phyloP scores from a whole-genome alignment of 2,329 filamentous ascomycete genomes.

The Sporothrix brunneoviolacea region DNA sequence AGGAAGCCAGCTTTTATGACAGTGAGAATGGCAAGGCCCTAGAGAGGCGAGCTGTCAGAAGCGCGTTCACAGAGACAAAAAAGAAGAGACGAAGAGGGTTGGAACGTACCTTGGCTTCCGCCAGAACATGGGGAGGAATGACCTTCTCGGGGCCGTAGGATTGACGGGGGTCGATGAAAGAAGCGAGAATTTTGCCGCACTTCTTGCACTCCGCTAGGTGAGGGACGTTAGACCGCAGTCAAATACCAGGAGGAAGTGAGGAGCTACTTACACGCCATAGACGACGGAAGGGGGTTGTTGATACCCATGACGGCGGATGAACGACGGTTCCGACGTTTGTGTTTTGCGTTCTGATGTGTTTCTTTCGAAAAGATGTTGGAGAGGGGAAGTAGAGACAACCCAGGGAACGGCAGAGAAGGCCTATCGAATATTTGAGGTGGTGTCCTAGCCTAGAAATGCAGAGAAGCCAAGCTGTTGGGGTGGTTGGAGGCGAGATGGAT shows the following conservation, averaged over 20 bases:
- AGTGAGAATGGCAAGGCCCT: slow-evolving; percentile 77
- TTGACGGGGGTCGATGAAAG: slow-evolving; percentile 90
- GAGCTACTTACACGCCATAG: slow-evolving; percentile 56
- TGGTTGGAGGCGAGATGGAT: slow-evolving; percentile 4
- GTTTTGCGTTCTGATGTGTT: not conserved
- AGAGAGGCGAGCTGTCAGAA: too few species aligned
- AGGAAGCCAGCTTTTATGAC: slow-evolving; percentile 84
- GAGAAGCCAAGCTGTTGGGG: slow-evolving; percentile 8
- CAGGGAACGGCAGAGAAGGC: not conserved
- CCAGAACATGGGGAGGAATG: slow-evolving; percentile 84
- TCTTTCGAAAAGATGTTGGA: slow-evolving; percentile 2
- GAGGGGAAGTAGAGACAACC: not conserved
- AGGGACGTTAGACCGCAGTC: not conserved
- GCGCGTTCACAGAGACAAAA: too few species aligned
- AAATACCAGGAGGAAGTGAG: not conserved
- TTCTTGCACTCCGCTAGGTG: slow-evolving; percentile 88
- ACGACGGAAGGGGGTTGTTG: slow-evolving; percentile 61
- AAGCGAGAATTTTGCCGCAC: slow-evolving; percentile 88
- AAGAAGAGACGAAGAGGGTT: not conserved
- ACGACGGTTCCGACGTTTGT: not conserved
- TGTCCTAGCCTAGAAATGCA: slow-evolving; percentile 1
- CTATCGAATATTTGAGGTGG: not conserved
- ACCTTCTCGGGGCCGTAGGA: slow-evolving; percentile 94
- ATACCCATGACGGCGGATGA: slow-evolving; percentile 45
- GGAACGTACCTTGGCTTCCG: slow-evolving; percentile 71